Evolutionary conservation across 768 basidiomycete genomes (phyloP), one percentile per base, ranked within the genome.

Genomic region (Cantharellus anzutake): DNA sequence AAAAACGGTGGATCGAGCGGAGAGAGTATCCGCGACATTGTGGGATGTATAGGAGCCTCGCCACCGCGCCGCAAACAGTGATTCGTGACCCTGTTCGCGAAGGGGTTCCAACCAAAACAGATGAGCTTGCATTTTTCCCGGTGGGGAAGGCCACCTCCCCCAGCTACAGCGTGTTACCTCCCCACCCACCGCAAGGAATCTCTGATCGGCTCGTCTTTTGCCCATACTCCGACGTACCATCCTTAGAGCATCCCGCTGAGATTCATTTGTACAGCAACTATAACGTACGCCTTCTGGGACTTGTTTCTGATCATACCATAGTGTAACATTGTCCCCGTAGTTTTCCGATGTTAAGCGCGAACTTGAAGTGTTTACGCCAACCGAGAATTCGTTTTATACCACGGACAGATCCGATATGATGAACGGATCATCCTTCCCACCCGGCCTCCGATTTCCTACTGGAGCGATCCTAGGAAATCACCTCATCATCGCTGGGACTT

Each of bases 281-380:
- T 74, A 97, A 97, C 72, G 87, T 88, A n/a, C n/a, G n/a, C n/a
- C n/a, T n/a, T n/a, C n/a, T n/a, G n/a, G n/a, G n/a, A n/a, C n/a
- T 56, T n/a, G n/a, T n/a, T n/a, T n/a, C n/a, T n/a, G n/a, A n/a
- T n/a, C n/a, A n/a, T n/a, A n/a, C n/a, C n/a, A n/a, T n/a, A n/a
- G n/a, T n/a, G n/a, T n/a, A n/a, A n/a, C n/a, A n/a, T n/a, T n/a
- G n/a, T n/a, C n/a, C n/a, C n/a, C n/a, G n/a, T n/a, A 91, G 88
- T 92, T 92, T 71, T 88, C 86, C 59, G 90, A 96, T 67, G 93
- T 97, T 63, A 86, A 90, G 68, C 85, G 94, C 48, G 94, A 97
- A 68, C 80, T 98, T 56, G 90, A 96, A 72, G 78, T 97, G 40
- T 83, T 97, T 68, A 81, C 85, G 3, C 91, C 91, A 0, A 75